Evolutionary conservation across 257 asterid species (phyloP), one percentile per base, ranked within the genome.

Genomic region (Solanum tarapatanum): DNA sequence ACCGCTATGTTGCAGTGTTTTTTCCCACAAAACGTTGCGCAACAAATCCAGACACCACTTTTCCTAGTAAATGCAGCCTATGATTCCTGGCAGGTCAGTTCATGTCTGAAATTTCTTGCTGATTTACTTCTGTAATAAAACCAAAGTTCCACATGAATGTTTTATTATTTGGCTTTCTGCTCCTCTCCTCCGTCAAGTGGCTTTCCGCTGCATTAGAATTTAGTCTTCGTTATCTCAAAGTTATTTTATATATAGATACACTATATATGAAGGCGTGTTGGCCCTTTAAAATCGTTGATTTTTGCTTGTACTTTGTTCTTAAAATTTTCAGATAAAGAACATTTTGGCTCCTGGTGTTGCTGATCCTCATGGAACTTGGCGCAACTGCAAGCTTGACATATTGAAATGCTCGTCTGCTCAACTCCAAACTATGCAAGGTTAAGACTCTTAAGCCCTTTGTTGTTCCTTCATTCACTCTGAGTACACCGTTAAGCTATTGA

Each of bases 11-110:
- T 88, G 93, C 98, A 97, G 99, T 95, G 98, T 74, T 94, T 95
- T 76, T 97, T 97, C 91, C 98, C 99, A 11, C 95, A 94, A 91
- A 87, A 97, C 70, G 77, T 92, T 87, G 96, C 88, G 7, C 93
- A 86, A 87, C 91, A 86, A 73, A 91, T 95, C 69, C 91, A 41
- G 84, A 97, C 97, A 0, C 89, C 89, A 1, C 89, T 87, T 39
- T 87, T 87, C 84, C 35, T 87, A 68, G 72, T 87, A 83, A 87
- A 87, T 87, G 60, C 89, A 66, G 89, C 89, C 72, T 87, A 87
- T 74, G 89, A 87, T 74, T 83, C 83, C 68, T 87, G 89, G 89
- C 89, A 87, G 89, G 89, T 87, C 35, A 76, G 86, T 39, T 24
- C 8, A 24, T 48, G 30, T 55, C 64, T 17, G 62, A 51, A 9